Evolutionary conservation across 208 protist genomes (phyloP).

Genomic region (Wallacemonas rigidus): DNA sequence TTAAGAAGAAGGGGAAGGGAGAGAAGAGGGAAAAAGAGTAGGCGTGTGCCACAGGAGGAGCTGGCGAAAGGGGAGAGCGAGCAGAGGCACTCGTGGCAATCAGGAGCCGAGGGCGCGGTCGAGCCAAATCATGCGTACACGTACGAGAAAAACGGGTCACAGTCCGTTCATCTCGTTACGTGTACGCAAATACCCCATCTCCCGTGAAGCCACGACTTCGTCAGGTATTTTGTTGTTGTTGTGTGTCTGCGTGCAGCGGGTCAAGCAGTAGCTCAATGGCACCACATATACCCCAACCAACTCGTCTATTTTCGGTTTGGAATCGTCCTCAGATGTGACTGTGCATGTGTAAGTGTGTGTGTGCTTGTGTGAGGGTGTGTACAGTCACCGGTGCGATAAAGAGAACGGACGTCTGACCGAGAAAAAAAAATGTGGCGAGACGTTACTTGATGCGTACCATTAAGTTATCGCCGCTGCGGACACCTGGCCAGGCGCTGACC

Average conservation of each 20-base stretch:
- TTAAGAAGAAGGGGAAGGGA: neutral
- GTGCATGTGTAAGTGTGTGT: neutral
- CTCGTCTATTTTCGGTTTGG: neutral
- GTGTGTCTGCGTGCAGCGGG: too few relatives aligned
- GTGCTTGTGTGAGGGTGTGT: neutral
- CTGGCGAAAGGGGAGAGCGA: too few relatives aligned
- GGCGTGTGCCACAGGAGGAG: neutral
- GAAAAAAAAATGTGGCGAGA: neutral
- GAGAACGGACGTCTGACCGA: neutral
- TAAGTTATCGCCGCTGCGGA: conserved; percentile 67
- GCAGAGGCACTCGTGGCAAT: too few relatives aligned
- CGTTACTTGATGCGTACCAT: conserved; percentile 50
- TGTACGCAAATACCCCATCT: too few relatives aligned
- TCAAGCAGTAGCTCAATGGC: too few relatives aligned
- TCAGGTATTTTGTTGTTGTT: too few relatives aligned
- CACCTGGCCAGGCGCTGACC: conserved; percentile 35
- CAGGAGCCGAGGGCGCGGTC: too few relatives aligned
- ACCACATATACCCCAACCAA: neutral
- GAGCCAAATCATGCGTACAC: too few relatives aligned
- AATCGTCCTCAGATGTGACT: neutral
- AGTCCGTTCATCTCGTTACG: too few relatives aligned
- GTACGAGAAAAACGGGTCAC: too few relatives aligned
- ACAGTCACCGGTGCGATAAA: neutral
- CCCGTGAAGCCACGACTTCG: too few relatives aligned
- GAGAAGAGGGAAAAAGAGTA: conserved; percentile 8